Evolutionary conservation across 2,329 filamentous ascomycete species (phyloP).

Genomic region (Cryphonectria naterciae): DNA sequence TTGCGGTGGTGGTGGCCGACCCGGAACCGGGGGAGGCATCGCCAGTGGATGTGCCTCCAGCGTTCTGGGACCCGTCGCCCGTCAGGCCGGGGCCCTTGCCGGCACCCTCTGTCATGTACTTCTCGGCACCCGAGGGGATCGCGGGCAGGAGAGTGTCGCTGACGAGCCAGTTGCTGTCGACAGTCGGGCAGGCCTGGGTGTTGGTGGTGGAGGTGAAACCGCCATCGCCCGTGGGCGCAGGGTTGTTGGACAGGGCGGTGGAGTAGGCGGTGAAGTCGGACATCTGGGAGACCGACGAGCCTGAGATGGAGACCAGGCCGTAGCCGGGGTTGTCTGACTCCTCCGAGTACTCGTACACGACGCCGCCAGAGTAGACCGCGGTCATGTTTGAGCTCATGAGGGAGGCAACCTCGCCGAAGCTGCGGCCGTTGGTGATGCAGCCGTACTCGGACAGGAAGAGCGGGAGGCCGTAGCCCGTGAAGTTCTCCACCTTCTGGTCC

Average conservation of each 20-base stretch:
- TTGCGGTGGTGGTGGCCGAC: slow-evolving; percentile 40
- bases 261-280: slow-evolving; percentile 65
- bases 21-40: slow-evolving; percentile 46
- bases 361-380: slow-evolving; percentile 87
- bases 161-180: slow-evolving; percentile 55
- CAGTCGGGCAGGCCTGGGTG: slow-evolving; percentile 53
- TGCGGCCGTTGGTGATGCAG: slow-evolving; percentile 79
- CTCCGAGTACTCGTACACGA: slow-evolving; percentile 92
- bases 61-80: slow-evolving; percentile 58
- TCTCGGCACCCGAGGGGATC: slow-evolving; percentile 54
- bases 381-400: slow-evolving; percentile 88
- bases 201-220: slow-evolving; percentile 54
- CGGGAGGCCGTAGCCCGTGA: slow-evolving; percentile 82
- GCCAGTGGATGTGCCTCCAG: slow-evolving; percentile 51
- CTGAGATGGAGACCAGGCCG: slow-evolving; percentile 73
- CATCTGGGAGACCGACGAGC: slow-evolving; percentile 58
- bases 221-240: slow-evolving; percentile 55
- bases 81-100: slow-evolving; percentile 57
- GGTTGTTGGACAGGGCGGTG: slow-evolving; percentile 52
- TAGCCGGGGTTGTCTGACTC: slow-evolving; percentile 70
- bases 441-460: slow-evolving; percentile 97
- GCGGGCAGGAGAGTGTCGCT: slow-evolving; percentile 53
- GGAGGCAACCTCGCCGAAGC: slow-evolving; percentile 78
- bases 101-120: slow-evolving; percentile 59
- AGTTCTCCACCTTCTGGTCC: slow-evolving; percentile 87